These are phyloP conservation scores for Phytopythium oedochilum DNA, from an alignment of 352 stramenopile genomes.

Conservation along the genomic window DNA sequence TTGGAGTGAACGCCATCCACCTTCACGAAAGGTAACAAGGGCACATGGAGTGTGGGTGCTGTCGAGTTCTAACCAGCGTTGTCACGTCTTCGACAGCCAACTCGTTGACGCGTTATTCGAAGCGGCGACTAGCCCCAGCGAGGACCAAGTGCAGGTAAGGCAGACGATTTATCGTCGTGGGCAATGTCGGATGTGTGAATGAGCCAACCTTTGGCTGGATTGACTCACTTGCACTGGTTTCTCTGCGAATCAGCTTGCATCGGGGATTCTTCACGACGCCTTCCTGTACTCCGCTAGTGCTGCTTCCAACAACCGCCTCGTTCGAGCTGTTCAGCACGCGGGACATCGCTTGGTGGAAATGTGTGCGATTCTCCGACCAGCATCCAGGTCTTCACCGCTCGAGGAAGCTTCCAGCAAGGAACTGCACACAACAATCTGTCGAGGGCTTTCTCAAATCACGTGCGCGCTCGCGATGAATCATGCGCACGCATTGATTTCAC, in stretches of 20 bases:
- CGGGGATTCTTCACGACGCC: conserved; percentile 55
- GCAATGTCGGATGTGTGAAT: too few relatives aligned
- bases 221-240: not conserved
- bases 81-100: conserved; percentile 9
- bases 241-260: conserved; percentile 30
- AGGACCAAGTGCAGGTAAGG: conserved; percentile 41
- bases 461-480: conserved; percentile 47
- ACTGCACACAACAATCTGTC: conserved; percentile 20
- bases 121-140: conserved; percentile 19
- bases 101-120: conserved; percentile 38
- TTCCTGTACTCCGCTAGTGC: conserved; percentile 28
- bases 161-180: not conserved
- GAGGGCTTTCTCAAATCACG: conserved; percentile 35
- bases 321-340: conserved; percentile 24
- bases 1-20: conserved; percentile 41
- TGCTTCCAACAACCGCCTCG: conserved; percentile 13
- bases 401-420: conserved; percentile 13
- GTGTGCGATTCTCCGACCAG: conserved; percentile 15
- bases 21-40: conserved; percentile 29
- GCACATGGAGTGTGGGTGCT: too few relatives aligned
- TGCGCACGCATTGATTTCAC: conserved; percentile 24
- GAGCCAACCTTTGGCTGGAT: not conserved
- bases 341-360: conserved; percentile 19
- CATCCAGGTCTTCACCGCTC: not conserved
- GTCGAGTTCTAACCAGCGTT: not conserved